Base-by-base conservation (phyloP, 169 alveolate genomes). In the Sarcocystis neurona region DNA sequence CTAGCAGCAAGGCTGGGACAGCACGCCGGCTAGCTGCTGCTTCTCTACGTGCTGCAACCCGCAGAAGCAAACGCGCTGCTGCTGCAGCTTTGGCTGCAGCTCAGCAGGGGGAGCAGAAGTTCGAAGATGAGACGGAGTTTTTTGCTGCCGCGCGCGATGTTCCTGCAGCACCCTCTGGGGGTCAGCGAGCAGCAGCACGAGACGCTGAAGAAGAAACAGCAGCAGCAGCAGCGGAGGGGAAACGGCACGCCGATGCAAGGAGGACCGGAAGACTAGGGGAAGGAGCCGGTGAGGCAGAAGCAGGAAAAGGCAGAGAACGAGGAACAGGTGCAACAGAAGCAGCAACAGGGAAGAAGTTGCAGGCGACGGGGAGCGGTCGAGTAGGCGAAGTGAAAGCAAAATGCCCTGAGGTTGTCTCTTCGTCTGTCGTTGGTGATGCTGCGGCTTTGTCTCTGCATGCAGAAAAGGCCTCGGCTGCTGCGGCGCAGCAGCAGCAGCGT, bases 281-380 rank as follows among this genome's bases (percentile, higher is more conserved):
- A 2, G 58, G 15, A 8, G 82, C 82, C 5, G 44, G 58, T 18
- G n/a, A 48, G 2, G 1, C 82, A 72, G 82, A 30, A 72, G 58
- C 82, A 72, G 82, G 58, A 72, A 37, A 48, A 72, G 82, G 58
- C 37, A 56, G 34, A 72, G 82, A 15, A 46, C 70, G 46, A 77
- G 66, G 27, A 77, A 66, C 66, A 44, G 85, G 27, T 46, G 85
- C 66, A 47, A 66, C 66, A 46, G 43, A 10, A 10, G 85, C 85
- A 46, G n/a, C 60, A 27, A 34, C 70, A 60, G 70, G 85, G 70
- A 46, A n/a, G n/a, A n/a, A n/a, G n/a, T n/a, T n/a, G n/a, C n/a
- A n/a, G n/a, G 85, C 15, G 27, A 44, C 68, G 85, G 85, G 85
- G 85, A 77, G 85, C 50, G 85, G 44, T 66, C 23, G 85, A 37